Evolutionary conservation across 2,329 filamentous ascomycete species (phyloP).

Genomic region (Ceratocystiopsis sp.): DNA sequence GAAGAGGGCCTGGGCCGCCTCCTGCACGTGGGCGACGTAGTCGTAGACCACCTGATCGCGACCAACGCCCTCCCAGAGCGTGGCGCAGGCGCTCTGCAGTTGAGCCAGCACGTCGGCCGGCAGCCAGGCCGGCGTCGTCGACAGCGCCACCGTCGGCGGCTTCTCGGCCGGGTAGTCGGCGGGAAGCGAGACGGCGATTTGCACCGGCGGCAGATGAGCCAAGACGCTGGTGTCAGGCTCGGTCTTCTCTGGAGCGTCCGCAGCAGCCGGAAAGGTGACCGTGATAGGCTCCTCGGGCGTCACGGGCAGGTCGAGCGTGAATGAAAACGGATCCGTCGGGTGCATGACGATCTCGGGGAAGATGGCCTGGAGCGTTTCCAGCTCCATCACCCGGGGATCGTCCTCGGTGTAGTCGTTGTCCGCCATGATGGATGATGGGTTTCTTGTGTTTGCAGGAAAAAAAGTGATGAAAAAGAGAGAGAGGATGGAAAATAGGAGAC

Average conservation of each 20-base stretch:
- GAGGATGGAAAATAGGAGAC: too few species aligned
- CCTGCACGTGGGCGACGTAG: conserved; percentile 47
- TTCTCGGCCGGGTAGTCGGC: conserved; percentile 36
- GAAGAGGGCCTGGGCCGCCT: conserved; percentile 39
- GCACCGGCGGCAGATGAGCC: conserved; percentile 40
- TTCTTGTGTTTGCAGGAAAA: not conserved
- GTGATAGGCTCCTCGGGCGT: conserved; percentile 35
- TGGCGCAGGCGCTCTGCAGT: conserved; percentile 31
- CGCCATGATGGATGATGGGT: not conserved
- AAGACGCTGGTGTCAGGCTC: conserved; percentile 30
- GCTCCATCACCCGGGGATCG: conserved; percentile 39
- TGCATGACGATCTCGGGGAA: conserved; percentile 44
- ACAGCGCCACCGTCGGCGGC: conserved; percentile 33
- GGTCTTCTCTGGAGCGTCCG: conserved; percentile 12
- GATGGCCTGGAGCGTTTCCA: conserved; percentile 44
- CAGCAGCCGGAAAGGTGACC: conserved; percentile 36
- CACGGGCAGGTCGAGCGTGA: conserved; percentile 41
- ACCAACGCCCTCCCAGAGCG: conserved; percentile 46
- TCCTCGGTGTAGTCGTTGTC: conserved; percentile 19
- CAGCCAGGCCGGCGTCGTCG: conserved; percentile 41
- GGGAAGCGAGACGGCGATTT: conserved; percentile 35
- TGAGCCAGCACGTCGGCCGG: conserved; percentile 26
- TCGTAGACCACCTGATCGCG: conserved; percentile 41
- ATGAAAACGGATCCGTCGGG: conserved; percentile 26
- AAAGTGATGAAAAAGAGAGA: not conserved